These are phyloP conservation scores for Daldinia grandis DNA, from an alignment of 495 filamentous ascomycete species.

Conservation along the genomic window DNA sequence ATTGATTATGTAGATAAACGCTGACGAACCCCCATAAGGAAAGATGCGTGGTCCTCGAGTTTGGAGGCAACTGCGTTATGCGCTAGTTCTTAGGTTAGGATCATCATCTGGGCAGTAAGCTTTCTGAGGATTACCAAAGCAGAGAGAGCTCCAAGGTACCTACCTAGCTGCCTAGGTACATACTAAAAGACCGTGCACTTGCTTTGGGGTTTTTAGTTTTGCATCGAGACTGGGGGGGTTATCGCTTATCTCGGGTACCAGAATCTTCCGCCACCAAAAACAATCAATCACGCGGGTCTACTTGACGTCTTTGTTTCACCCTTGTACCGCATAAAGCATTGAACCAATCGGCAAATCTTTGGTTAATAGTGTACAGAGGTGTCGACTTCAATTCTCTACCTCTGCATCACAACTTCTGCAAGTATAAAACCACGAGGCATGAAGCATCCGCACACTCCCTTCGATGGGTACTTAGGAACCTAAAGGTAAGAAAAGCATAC, in stretches of 20 bases:
- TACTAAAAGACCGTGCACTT: neutral
- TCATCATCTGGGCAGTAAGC: neutral
- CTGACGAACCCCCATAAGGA: constrained; percentile 1
- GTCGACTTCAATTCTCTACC: neutral
- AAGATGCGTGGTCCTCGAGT: constrained; percentile 5
- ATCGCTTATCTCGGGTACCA: constrained; percentile 1
- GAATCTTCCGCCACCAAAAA: neutral
- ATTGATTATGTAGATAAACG: neutral
- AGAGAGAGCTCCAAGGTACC: neutral
- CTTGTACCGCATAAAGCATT: neutral
- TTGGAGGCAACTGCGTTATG: constrained; percentile 2
- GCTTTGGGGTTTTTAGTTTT: neutral
- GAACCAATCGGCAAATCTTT: neutral
- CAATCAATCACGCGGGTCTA: neutral
- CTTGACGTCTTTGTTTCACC: neutral
- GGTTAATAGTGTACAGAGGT: neutral
- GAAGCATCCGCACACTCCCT: no score
- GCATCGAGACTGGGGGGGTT: neutral
- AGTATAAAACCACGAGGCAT: no score
- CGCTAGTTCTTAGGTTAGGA: neutral
- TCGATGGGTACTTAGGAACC: no score
- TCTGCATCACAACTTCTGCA: neutral
- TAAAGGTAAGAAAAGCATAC: no score
- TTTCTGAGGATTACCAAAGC: neutral
- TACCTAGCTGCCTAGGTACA: no score